Conservation (phyloP, 176 grass and related monocot species). For the Secale cereale region DNA sequence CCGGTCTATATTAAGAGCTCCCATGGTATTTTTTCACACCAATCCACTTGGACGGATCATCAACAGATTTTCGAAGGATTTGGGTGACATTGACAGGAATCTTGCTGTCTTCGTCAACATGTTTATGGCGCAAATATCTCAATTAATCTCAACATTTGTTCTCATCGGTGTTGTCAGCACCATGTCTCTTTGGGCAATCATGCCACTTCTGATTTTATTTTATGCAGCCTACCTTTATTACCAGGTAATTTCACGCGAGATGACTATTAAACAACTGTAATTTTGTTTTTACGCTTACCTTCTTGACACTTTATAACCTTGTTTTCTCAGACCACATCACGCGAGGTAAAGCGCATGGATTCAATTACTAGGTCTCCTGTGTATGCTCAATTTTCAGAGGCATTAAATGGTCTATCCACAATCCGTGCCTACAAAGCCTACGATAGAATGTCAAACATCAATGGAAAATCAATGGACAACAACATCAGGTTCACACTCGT, state of each 20-base stretch:
- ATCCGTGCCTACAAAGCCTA: conserved; percentile 98
- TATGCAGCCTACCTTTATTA: conserved; percentile 94
- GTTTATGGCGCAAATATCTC: conserved; percentile 94
- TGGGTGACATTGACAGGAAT: conserved; percentile 85
- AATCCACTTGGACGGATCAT: conserved; percentile 99
- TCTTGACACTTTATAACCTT: conserved; percentile 25
- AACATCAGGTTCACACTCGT: conserved; percentile 96
- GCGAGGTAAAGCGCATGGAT: conserved; percentile 94
- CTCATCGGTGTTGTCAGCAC: conserved; percentile 97
- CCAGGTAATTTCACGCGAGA: conserved; percentile 61
- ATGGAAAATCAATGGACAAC: conserved; percentile 96
- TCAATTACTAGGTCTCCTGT: conserved; percentile 97
- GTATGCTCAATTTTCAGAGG: conserved; percentile 95
- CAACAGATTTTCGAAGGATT: conserved; percentile 98
- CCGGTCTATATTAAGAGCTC: conserved; percentile 91
- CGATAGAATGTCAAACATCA: conserved; percentile 93
- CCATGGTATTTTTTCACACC: conserved; percentile 98
- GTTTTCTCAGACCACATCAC: conserved; percentile 72
- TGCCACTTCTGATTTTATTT: conserved; percentile 97
- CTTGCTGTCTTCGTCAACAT: conserved; percentile 88
- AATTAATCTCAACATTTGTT: conserved; percentile 93
- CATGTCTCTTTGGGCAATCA: conserved; percentile 94
- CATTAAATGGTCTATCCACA: conserved; percentile 93
- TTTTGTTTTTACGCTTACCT: conserved; percentile 23
- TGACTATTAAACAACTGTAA: conserved; percentile 3